Evolutionary conservation across 805 yeast genomes (phyloP).

Genomic region (Saccharomycopsis vini): DNA sequence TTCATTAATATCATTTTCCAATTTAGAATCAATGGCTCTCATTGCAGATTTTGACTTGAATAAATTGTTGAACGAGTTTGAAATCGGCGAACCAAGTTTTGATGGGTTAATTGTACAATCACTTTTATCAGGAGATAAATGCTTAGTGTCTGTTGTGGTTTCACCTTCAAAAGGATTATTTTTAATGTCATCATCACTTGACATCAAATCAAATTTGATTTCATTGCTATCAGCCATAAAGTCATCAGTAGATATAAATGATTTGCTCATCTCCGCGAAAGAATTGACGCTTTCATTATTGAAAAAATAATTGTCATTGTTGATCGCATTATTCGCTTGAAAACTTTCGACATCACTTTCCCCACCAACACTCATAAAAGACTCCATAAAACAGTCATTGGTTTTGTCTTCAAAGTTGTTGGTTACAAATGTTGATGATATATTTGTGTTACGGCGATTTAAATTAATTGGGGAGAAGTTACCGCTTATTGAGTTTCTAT

Average conservation of each 20-base stretch:
- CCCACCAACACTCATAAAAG: constrained; percentile 4
- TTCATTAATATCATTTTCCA: constrained; percentile 6
- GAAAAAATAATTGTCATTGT: constrained; percentile 8
- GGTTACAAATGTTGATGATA: constrained; percentile 11
- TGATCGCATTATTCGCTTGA: no score
- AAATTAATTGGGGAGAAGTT: constrained; percentile 11
- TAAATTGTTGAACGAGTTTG: constrained; percentile 7
- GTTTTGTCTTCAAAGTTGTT: background rate
- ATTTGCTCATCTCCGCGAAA: background rate
- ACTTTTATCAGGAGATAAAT: no score
- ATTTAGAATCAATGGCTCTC: constrained; percentile 7
- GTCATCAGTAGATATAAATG: background rate
- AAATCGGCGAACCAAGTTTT: constrained; percentile 2
- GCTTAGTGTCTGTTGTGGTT: background rate
- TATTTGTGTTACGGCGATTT: background rate
- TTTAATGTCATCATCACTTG: constrained; percentile 9
- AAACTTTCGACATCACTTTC: constrained; percentile 2
- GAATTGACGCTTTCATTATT: constrained; percentile 11
- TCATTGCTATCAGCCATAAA: background rate
- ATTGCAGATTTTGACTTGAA: constrained; percentile 6
- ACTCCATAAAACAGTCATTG: constrained; percentile 3
- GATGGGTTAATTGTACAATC: constrained; percentile 1
- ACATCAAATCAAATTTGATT: constrained; percentile 2
- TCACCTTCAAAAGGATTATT: constrained; percentile 9
- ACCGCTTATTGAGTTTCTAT: no score